Evolutionary conservation across 352 stramenopile species (phyloP).

Genomic region (Pelagophyceae sp.): DNA sequence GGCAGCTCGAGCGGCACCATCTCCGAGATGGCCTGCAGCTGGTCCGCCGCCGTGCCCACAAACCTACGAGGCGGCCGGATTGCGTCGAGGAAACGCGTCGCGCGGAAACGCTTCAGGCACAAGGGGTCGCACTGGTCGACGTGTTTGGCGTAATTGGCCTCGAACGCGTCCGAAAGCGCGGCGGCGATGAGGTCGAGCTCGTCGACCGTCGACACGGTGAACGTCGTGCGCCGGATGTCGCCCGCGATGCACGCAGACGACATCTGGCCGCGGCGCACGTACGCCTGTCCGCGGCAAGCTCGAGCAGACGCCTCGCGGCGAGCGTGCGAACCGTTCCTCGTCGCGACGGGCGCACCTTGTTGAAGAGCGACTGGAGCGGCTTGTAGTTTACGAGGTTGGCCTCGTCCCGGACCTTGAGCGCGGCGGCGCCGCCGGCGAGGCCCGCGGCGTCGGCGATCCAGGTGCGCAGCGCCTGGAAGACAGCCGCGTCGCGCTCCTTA

Average conservation of each 20-base stretch:
- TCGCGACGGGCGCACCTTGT: too few relatives aligned
- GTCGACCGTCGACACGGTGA: not conserved
- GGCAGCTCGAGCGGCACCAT: not conserved
- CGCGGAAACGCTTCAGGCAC: too few relatives aligned
- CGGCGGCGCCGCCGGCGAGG: not conserved
- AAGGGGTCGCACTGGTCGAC: too few relatives aligned
- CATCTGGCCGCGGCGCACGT: not conserved
- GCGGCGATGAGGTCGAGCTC: not conserved
- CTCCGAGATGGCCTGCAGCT: not conserved
- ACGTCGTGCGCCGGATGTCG: not conserved
- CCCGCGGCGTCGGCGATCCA: not conserved
- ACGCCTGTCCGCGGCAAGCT: too few relatives aligned
- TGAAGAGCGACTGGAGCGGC: not conserved
- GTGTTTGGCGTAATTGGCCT: not conserved
- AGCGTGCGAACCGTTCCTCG: too few relatives aligned
- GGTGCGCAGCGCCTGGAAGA: not conserved
- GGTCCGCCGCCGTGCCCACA: not conserved
- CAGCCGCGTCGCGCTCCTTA: not conserved
- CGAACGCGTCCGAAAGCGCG: not conserved
- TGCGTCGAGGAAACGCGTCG: too few relatives aligned
- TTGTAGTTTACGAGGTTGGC: not conserved
- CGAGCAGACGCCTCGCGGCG: too few relatives aligned
- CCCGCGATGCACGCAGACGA: not conserved
- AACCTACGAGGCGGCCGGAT: too few relatives aligned
- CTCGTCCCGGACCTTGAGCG: not conserved